These are phyloP conservation scores for Saksenaea vasiformis DNA, from an alignment of 371 early-diverging fungal species.

Conservation along the genomic window DNA sequence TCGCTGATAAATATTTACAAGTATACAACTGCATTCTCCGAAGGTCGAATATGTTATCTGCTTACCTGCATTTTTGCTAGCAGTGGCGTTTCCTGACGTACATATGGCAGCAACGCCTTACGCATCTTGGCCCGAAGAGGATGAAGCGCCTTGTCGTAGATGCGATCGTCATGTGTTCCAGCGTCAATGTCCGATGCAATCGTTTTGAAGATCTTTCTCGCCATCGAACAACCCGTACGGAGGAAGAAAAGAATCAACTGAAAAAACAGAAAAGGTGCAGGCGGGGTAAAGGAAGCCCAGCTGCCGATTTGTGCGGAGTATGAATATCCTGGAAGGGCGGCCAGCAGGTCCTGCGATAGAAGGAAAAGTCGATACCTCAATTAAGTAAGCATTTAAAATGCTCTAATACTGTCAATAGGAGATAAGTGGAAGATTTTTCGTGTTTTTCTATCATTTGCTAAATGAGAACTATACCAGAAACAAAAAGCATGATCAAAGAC, in stretches of 20 bases:
- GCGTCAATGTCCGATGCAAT: slow-evolving; percentile 45
- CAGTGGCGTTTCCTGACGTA: slow-evolving; percentile 58
- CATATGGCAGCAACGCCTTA: slow-evolving; percentile 49
- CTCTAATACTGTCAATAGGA: too few species aligned
- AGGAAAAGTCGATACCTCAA: too few species aligned
- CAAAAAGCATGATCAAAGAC: too few species aligned
- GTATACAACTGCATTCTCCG: neutral
- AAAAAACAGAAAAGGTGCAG: neutral
- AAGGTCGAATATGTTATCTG: neutral
- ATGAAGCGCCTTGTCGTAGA: slow-evolving; percentile 49
- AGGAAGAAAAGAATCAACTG: slow-evolving; percentile 2
- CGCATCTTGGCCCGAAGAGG: slow-evolving; percentile 53
- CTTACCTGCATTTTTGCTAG: slow-evolving; percentile 61
- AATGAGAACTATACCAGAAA: too few species aligned
- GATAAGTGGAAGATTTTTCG: too few species aligned
- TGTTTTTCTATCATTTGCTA: too few species aligned
- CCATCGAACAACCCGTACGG: slow-evolving; percentile 19
- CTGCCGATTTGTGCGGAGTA: neutral
- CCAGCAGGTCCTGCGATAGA: neutral
- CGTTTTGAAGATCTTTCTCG: slow-evolving; percentile 40
- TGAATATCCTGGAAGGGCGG: slow-evolving; percentile 10
- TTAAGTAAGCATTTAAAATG: too few species aligned
- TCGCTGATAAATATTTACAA: neutral
- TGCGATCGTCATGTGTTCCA: slow-evolving; percentile 47
- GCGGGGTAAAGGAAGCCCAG: neutral